phyloP scores from a whole-genome alignment of 75 land plant species.

The Sequoiadendron giganteum region DNA sequence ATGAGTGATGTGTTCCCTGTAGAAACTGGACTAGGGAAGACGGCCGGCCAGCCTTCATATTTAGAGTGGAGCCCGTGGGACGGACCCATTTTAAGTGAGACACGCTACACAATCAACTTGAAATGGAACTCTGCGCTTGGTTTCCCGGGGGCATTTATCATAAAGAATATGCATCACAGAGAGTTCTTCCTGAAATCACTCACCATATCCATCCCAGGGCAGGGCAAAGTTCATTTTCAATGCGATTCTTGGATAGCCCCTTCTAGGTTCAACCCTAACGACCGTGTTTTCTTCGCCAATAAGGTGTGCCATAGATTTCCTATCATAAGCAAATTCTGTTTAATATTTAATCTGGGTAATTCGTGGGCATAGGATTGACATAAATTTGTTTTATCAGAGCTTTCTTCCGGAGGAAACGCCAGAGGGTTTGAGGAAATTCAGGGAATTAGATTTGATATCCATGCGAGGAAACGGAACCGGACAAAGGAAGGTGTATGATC shows the following conservation, averaged over 20 bases:
- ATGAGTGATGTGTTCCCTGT: too few species aligned
- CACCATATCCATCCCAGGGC: too few species aligned
- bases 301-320: not conserved
- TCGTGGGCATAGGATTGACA: not conserved
- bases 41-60: not conserved
- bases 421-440: constrained; percentile 23
- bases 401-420: constrained; percentile 71
- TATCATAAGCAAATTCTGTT: not conserved
- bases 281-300: constrained; percentile 37
- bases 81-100: not conserved
- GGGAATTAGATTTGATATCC: constrained; percentile 42
- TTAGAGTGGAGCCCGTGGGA: not conserved
- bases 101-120: not conserved
- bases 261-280: too few species aligned
- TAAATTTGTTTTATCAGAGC: constrained; percentile 18
- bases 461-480: constrained; percentile 61
- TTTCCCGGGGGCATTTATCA: not conserved
- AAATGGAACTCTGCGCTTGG: not conserved
- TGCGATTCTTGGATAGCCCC: too few species aligned
- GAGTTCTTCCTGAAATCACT: constrained; percentile 33
- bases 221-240: too few species aligned
- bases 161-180: constrained; percentile 9
- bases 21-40: not conserved
- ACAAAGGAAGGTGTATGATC: constrained; percentile 52
- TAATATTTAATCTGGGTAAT: not conserved